phyloP scores from a whole-genome alignment of 352 stramenopile genomes.

The Phytophthora sp. region DNA sequence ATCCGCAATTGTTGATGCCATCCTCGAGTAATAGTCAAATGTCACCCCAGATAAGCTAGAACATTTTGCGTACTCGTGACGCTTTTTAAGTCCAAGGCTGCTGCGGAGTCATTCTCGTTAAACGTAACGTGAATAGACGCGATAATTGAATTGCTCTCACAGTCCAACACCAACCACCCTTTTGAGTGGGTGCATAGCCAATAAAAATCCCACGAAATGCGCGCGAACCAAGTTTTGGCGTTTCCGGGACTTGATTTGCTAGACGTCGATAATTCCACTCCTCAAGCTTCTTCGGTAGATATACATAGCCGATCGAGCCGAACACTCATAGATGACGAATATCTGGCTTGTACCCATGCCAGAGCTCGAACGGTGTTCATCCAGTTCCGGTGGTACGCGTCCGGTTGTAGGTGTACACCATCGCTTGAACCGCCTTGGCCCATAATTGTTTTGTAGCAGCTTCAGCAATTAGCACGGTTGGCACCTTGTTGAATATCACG shows the following conservation, averaged over 20 bases:
- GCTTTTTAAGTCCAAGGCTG: neutral
- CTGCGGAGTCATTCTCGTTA: constrained; percentile 5
- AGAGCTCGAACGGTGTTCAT: neutral
- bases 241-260: neutral
- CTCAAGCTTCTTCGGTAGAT: neutral
- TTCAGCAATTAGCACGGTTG: neutral
- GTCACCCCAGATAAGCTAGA: no score
- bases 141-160: neutral
- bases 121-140: neutral
- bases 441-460: neutral
- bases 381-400: neutral
- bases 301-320: neutral
- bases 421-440: neutral
- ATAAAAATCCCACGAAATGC: neutral
- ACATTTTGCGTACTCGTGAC: neutral
- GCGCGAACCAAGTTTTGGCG: neutral
- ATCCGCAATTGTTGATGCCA: neutral
- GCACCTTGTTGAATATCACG: neutral
- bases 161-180: neutral
- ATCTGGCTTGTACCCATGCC: neutral
- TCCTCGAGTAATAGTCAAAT: neutral
- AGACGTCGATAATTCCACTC: neutral
- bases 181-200: neutral
- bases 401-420: neutral
- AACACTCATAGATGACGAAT: neutral